phyloP scores from a whole-genome alignment of 345 rosid species.

The Pistacia atlantica region DNA sequence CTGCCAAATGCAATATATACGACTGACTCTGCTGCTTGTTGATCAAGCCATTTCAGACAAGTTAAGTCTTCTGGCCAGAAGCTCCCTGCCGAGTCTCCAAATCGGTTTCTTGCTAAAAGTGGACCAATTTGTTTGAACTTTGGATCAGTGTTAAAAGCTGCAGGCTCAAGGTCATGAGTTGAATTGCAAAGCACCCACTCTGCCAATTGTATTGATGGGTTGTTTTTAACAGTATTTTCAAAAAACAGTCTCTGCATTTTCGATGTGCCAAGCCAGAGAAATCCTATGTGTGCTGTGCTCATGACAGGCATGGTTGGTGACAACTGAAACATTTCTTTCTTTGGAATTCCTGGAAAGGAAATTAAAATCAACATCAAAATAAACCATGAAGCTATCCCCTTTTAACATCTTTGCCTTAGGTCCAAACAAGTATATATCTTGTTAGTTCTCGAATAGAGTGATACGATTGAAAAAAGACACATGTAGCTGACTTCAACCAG shows the following conservation, averaged over 20 bases:
- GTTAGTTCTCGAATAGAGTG: too few relatives aligned
- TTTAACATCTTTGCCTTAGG: too few relatives aligned
- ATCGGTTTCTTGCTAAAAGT: slow-evolving; percentile 1
- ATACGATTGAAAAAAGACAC: too few relatives aligned
- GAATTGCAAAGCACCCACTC: slow-evolving; percentile 9
- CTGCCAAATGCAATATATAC: slow-evolving; percentile 5
- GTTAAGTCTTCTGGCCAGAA: slow-evolving; percentile 2
- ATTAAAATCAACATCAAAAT: too few relatives aligned
- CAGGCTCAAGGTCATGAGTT: slow-evolving; percentile 2
- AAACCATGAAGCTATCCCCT: too few relatives aligned
- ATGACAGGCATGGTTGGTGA: too few relatives aligned
- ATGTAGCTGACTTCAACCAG: too few relatives aligned
- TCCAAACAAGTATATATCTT: too few relatives aligned
- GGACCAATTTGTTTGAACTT: not conserved
- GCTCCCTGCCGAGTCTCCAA: not conserved
- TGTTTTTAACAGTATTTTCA: not conserved
- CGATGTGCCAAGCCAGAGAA: not conserved
- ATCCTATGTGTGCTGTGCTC: not conserved
- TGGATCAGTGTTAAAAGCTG: not conserved
- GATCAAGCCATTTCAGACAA: slow-evolving; percentile 7
- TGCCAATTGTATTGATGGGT: not conserved
- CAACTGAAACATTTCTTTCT: too few relatives aligned
- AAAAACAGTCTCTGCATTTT: not conserved
- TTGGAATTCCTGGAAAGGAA: too few relatives aligned
- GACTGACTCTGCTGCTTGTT: slow-evolving; percentile 1